These are phyloP conservation scores for Pilaira anomala DNA, from an alignment of 192 early-diverging fungal species.

Conservation along the genomic window DNA sequence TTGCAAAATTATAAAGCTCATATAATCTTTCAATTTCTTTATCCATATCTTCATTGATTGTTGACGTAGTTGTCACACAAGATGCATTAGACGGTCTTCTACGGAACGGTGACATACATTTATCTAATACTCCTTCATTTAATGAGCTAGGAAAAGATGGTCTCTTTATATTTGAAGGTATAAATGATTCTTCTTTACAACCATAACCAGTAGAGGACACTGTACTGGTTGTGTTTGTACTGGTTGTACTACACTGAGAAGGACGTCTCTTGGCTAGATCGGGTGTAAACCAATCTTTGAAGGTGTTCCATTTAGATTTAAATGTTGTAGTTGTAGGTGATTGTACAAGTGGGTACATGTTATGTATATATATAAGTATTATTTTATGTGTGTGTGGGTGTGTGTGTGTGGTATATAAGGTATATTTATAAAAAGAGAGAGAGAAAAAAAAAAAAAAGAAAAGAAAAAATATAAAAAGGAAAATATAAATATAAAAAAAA, in stretches of 20 bases:
- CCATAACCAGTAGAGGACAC: not conserved
- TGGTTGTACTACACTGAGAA: conserved; percentile 9
- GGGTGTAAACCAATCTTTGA: conserved; percentile 15
- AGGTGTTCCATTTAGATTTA: conserved; percentile 15
- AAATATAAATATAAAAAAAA: too few relatives aligned
- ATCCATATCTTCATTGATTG: not conserved
- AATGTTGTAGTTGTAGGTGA: not conserved
- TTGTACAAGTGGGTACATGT: not conserved
- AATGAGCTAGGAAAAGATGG: not conserved
- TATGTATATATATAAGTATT: not conserved
- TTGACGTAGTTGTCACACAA: not conserved
- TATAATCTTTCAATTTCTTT: conserved; percentile 12
- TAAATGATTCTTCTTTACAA: not conserved
- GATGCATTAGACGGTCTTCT: conserved; percentile 13
- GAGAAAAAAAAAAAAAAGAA: not conserved
- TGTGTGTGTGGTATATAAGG: too few relatives aligned
- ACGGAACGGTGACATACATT: conserved; percentile 8
- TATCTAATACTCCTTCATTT: not conserved
- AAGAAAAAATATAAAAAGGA: not conserved
- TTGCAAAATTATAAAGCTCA: conserved; percentile 6
- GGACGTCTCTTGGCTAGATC: conserved; percentile 7
- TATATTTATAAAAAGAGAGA: too few relatives aligned
- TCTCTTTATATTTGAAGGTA: not conserved
- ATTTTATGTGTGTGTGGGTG: too few relatives aligned
- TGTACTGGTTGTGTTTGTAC: not conserved